These are phyloP conservation scores for Mortierella sp. DNA, from an alignment of 371 early-diverging fungal genomes.

Conservation along the genomic window DNA sequence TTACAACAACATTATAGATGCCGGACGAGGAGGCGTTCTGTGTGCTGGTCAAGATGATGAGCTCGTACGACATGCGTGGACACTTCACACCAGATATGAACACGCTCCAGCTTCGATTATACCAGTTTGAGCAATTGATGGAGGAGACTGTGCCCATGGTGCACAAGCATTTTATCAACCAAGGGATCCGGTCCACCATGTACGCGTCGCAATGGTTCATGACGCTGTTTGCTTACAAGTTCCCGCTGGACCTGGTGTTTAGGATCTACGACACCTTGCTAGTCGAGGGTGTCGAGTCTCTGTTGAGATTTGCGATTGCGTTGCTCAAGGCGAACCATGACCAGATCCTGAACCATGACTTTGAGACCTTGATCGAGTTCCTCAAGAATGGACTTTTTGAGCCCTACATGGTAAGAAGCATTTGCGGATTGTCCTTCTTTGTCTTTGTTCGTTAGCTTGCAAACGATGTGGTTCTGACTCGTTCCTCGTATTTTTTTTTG, in stretches of 20 bases:
- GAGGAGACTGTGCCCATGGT: conserved; percentile 87
- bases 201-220: conserved; percentile 96
- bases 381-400: conserved; percentile 86
- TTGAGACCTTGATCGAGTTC: conserved; percentile 86
- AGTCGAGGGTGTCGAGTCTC: conserved; percentile 89
- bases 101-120: conserved; percentile 85
- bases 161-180: conserved; percentile 81
- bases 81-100: conserved; percentile 90
- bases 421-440: neutral
- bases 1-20: conserved; percentile 74
- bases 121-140: conserved; percentile 89
- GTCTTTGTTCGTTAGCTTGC: neutral
- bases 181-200: conserved; percentile 90
- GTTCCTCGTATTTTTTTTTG: neutral
- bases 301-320: conserved; percentile 90
- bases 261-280: conserved; percentile 94
- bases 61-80: conserved; percentile 84
- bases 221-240: conserved; percentile 95
- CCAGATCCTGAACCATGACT: conserved; percentile 81
- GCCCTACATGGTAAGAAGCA: conserved; percentile 64
- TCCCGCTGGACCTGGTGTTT: conserved; percentile 92
- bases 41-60: conserved; percentile 90
- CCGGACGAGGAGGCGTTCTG: conserved; percentile 97
- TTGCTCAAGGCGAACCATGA: conserved; percentile 86
- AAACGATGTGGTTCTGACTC: neutral